Conservation (phyloP, 2,329 filamentous ascomycete species). For the Thielaviopsis punctulata region DNA sequence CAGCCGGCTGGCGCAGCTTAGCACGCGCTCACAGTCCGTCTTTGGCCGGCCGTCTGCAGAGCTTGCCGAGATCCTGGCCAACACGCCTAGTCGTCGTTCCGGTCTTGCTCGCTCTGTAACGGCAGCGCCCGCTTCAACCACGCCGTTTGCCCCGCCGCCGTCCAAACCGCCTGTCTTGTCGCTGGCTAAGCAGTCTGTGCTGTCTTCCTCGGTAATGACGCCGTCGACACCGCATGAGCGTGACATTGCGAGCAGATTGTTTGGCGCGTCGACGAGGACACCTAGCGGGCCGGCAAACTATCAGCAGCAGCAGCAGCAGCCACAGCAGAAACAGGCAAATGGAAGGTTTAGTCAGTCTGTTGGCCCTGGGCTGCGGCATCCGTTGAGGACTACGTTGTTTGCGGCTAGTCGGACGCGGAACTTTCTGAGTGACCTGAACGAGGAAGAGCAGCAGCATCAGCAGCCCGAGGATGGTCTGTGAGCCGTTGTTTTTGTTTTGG, state of each 20-base stretch:
- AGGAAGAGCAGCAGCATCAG: background rate
- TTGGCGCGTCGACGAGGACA: background rate
- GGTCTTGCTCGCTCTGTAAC: slow-evolving; percentile 23
- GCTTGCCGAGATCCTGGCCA: slow-evolving; percentile 14
- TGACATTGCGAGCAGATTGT: background rate
- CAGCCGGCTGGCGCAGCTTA: slow-evolving; percentile 6
- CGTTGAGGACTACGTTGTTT: background rate
- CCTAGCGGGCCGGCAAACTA: background rate
- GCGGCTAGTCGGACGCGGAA: background rate
- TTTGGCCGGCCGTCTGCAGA: background rate
- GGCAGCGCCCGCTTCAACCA: slow-evolving; percentile 17
- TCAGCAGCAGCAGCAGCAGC: background rate
- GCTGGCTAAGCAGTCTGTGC: too few relatives aligned
- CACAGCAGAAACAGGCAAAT: background rate
- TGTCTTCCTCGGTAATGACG: background rate
- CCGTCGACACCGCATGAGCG: background rate
- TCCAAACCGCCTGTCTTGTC: background rate
- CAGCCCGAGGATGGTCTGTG: background rate
- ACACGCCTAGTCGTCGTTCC: slow-evolving; percentile 31
- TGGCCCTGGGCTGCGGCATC: background rate
- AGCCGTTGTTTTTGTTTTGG: background rate
- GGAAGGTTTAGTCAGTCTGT: background rate
- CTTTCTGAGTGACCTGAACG: background rate
- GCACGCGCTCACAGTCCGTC: slow-evolving; percentile 7
- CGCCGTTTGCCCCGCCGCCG: background rate